Conservation (phyloP, 2,329 filamentous ascomycete species). For the Chlorencoelia australis region DNA sequence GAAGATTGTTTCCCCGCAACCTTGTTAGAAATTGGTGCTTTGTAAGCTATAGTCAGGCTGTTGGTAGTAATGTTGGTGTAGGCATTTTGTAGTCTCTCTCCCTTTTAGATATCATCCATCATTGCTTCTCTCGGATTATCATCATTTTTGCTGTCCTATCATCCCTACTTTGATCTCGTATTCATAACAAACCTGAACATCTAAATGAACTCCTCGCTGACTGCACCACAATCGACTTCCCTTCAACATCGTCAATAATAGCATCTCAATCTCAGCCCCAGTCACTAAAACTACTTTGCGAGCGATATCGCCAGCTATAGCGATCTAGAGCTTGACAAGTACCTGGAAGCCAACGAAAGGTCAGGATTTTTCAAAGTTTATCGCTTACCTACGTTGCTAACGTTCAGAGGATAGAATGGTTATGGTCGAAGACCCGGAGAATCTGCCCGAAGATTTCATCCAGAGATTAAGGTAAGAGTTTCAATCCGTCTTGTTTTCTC, state of each 20-base stretch:
- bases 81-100: no score
- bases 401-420: conserved; percentile 6
- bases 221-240: no score
- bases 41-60: no score
- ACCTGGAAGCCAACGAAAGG: conserved; percentile 10
- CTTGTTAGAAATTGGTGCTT: no score
- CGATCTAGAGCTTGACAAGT: conserved; percentile 12
- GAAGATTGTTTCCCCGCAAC: neutral
- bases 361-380: conserved; percentile 4
- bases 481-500: conserved; percentile 3
- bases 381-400: conserved; percentile 5
- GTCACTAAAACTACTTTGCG: conserved; percentile 8
- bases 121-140: no score
- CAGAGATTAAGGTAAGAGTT: conserved; percentile 2
- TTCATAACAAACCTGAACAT: no score
- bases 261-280: neutral
- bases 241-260: conserved; percentile 5
- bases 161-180: no score
- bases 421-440: conserved; percentile 9
- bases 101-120: neutral
- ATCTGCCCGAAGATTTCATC: conserved; percentile 5
- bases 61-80: no score
- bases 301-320: conserved; percentile 10
- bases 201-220: no score
- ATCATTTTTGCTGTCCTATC: no score